Evolutionary conservation across 345 rosid genomes (phyloP), one percentile per base, ranked within the genome.

Genomic region (Gossypium rotundifolium): DNA sequence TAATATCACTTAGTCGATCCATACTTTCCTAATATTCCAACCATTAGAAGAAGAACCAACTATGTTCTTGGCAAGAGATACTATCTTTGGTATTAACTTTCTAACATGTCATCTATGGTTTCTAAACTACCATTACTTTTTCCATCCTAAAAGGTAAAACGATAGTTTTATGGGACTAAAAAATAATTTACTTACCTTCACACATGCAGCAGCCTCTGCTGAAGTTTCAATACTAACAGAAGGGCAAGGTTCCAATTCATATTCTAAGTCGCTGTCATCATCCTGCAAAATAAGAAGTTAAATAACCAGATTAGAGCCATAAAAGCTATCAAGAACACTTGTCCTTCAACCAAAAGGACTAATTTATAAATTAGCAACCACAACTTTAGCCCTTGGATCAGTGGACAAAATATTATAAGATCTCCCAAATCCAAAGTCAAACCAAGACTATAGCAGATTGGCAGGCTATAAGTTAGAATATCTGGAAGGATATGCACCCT

Each of bases 261-360:
- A 90, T 61, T 95, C 99, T 60, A 91, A 76, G 83, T 93, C 98
- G 84, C 98, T 93, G 44, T 93, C 96, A 77, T 91, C 96, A 78
- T 93, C 96, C 99, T 95, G 86, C 76, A 83, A 63, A 62, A 71
- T 46, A 68, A 77, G 14, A 73, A 48, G 67, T 27, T 60, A 40
- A 62, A 71, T n/a, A 4, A 53, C 9, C 2, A 9, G 51, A 18
- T 38, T 40, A 71, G 20, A 57, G 51, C 73, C 18, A 69, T 51
- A 54, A 54, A 5, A 55, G 55, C 33, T 33, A 54, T 11, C 63
- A 71, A 71, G 25, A 71, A 20, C 51, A 71, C 74, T 38, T 54
- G n/a, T 40, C 49, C 9, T 53, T 17, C 25, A 53, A n/a, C 25
- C 61, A 33, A 53, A 70, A 33, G 62, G 64, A 54, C 51, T 20